These are phyloP conservation scores for Populus tomentosa DNA, from an alignment of 441 rosid genomes.

Conservation along the genomic window DNA sequence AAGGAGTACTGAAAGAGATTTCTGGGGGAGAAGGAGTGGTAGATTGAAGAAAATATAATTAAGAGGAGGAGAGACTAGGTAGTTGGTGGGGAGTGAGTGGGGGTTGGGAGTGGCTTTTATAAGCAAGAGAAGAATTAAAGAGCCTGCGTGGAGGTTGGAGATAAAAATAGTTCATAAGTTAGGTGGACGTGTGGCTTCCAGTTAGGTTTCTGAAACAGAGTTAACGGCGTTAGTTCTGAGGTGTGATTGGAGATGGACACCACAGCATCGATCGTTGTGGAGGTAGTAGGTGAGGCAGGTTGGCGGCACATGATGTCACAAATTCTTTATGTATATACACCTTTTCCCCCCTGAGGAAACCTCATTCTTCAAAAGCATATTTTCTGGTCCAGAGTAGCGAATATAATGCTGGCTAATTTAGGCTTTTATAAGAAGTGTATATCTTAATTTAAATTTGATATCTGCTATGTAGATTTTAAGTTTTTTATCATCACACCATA, in stretches of 20 bases:
- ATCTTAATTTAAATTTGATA: too few relatives aligned
- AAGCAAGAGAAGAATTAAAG: neutral
- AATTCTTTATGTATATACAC: too few relatives aligned
- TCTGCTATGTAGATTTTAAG: too few relatives aligned
- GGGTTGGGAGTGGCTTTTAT: neutral
- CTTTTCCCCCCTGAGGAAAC: too few relatives aligned
- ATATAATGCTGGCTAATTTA: too few relatives aligned
- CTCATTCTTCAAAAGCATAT: too few relatives aligned
- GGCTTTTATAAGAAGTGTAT: too few relatives aligned
- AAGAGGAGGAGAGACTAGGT: too few relatives aligned
- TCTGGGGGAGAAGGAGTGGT: neutral
- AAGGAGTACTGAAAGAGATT: neutral
- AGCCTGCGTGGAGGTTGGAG: neutral
- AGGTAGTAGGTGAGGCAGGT: constrained; percentile 1
- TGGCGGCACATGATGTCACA: neutral
- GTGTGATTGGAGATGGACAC: neutral
- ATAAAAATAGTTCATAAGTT: neutral
- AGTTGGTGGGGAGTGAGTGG: too few relatives aligned
- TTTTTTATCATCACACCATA: too few relatives aligned
- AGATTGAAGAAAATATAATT: neutral
- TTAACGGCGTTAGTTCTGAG: constrained; percentile 6
- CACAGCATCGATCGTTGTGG: too few relatives aligned
- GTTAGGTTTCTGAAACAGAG: neutral
- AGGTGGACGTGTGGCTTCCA: constrained; percentile 5
- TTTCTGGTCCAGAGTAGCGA: too few relatives aligned